Base-by-base conservation (phyloP, 2,329 filamentous ascomycete species). In the Cladosporium sp. region DNA sequence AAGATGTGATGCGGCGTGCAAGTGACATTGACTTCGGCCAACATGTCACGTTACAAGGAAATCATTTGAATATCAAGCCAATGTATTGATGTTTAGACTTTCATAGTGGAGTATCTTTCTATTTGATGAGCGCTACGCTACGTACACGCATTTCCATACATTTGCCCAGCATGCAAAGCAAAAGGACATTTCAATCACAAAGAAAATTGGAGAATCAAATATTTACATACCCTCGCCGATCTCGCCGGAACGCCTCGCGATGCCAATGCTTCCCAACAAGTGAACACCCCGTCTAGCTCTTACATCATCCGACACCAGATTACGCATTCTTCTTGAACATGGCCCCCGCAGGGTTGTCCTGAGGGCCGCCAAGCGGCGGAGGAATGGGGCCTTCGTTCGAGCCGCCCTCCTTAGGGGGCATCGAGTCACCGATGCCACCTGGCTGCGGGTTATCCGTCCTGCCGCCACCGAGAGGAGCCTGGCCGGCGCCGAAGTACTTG, bases 401-500 rank as follows among this genome's bases (percentile, higher is more conserved):
- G 40, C 49, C 49, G 19, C 49, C 49, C 34, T 45, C 42, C 32
- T 40, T 40, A 9, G 49, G 49, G 16, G 49, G 49, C 33, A 52
- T 16, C 7, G 52, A 50, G 41, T 55, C 54, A 14, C 48, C 51
- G 14, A 53, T 53, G 32, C 51, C 43, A 42, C 51, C 49, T n/a
- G 54, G 54, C 14, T 35, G 32, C 10, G 49, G 54, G 11, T 41
- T 55, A 13, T 52, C 54, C 63, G 58, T 82, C 79, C 69, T 82
- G 16, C 62, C 64, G 40, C 65, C 63, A 10, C 58, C 62, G 18
- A 46, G 11, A 40, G 49, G 49, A 4, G 42, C 42, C n/a, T 37
- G 52, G 11, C 51, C 53, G 28, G 72, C 70, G 10, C 69, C 69
- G 70, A 98, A 98, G 76, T 95, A 98, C 77, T 96, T 96, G 64